These are phyloP conservation scores for Acacia melanoxylon DNA, from an alignment of 306 rosid genomes.

Conservation along the genomic window DNA sequence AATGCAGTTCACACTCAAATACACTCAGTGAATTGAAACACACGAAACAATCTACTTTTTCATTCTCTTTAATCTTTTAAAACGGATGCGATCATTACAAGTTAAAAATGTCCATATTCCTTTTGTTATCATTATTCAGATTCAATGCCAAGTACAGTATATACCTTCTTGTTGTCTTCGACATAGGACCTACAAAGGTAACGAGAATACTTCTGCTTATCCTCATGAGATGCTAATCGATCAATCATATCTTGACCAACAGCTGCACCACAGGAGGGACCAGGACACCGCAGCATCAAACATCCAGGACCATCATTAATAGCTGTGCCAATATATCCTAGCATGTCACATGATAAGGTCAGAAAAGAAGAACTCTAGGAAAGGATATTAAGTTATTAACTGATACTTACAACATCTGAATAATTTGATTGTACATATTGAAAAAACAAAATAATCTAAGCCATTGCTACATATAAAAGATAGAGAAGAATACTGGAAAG, in stretches of 20 bases:
- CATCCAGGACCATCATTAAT: conserved; percentile 95
- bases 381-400: neutral
- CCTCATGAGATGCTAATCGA: conserved; percentile 55
- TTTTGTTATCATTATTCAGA: conserved; percentile 11
- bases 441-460: conserved; percentile 10
- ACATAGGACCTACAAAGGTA: conserved; percentile 84
- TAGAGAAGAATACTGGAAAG: neutral
- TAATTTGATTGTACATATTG: neutral
- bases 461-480: neutral
- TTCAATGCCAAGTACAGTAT: conserved; percentile 19
- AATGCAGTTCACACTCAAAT: conserved; percentile 6
- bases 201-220: conserved; percentile 67
- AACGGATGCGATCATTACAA: neutral
- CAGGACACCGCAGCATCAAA: conserved; percentile 88
- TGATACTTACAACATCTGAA: conserved; percentile 7
- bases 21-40: neutral
- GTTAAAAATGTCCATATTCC: neutral
- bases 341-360: conserved; percentile 7
- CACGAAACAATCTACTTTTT: neutral
- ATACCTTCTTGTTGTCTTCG: conserved; percentile 90
- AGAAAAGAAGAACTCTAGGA: neutral
- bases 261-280: conserved; percentile 80
- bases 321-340: conserved; percentile 77
- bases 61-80: neutral
- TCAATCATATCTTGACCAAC: conserved; percentile 81